Evolutionary conservation across 495 filamentous ascomycete genomes (phyloP), one percentile per base, ranked within the genome.

Genomic region (Penicillium atrosanguineum): DNA sequence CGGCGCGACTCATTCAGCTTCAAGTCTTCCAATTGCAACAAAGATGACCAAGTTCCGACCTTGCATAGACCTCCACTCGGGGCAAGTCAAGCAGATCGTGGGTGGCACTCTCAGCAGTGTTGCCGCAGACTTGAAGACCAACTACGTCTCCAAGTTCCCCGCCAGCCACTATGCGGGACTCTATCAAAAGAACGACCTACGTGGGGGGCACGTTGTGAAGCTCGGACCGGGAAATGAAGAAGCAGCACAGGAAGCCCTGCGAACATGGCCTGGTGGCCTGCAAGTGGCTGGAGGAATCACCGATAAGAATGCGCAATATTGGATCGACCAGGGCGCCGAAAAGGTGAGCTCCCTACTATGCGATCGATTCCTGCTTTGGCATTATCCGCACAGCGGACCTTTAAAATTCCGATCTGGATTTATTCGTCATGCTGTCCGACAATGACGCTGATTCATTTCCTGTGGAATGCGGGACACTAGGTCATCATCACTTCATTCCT

Each of bases 51-150:
- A 84, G 63, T 98, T 97, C 69, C 80, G 94, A 14, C 95, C 94
- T 15, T 98, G 94, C 68, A 97, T 98, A 69, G 94, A 98, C 72
- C 81, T 98, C 25, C 94, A 98, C 73, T 85, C 91, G 8, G 95
- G 95, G 7, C 83, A 89, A 67, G 94, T 98, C 26, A 98, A 98
- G 75, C 94, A 98, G 72, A 98, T 98, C 60, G 92, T 98, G 36
- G 94, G 94, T 47, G 92, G 92, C 40, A 97, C 94, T 1, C 79
- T 97, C 56, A 87, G 83, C 65, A 80, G 79, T 59, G 73, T 81
- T 0, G 79, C 79, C 19, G 59, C 77, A 21, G 79, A 83, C 45
- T 79, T 97, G 53, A 86, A 88, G 69, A 97, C 94, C 51, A 97
- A 98, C 69, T 90, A 89, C 70, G 83, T 95, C 26, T 96, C 94